Evolutionary conservation across 345 rosid species (phyloP).

Genomic region (Linum usitatissimum): DNA sequence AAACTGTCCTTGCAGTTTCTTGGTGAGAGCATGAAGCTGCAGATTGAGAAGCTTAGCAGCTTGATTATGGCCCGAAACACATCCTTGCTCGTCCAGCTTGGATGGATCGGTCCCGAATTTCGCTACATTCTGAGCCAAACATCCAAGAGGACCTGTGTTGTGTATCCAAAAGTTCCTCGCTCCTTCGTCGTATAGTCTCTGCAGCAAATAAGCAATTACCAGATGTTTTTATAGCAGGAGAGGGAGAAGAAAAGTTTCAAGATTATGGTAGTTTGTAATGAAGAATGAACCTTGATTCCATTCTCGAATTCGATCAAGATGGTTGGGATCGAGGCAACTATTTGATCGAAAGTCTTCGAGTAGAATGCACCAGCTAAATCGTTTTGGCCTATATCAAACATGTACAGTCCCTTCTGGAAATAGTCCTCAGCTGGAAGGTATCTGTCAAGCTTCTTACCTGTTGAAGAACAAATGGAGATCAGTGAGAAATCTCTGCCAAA

Average conservation of each 20-base stretch:
- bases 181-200: slow-evolving; percentile 76
- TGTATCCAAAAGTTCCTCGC: slow-evolving; percentile 89
- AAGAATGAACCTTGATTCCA: slow-evolving; percentile 46
- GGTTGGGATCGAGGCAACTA: slow-evolving; percentile 62
- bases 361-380: slow-evolving; percentile 95
- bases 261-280: not conserved
- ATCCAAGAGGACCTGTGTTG: slow-evolving; percentile 92
- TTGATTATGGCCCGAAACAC: slow-evolving; percentile 68
- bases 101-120: slow-evolving; percentile 75
- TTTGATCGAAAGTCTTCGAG: slow-evolving; percentile 73
- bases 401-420: slow-evolving; percentile 60
- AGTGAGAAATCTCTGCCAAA: not conserved
- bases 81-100: slow-evolving; percentile 78
- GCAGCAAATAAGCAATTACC: slow-evolving; percentile 8
- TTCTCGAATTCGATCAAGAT: slow-evolving; percentile 60
- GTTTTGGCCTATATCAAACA: slow-evolving; percentile 92
- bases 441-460: slow-evolving; percentile 44
- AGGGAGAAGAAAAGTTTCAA: not conserved
- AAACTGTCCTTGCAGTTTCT: slow-evolving; percentile 52
- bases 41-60: slow-evolving; percentile 79
- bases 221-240: not conserved
- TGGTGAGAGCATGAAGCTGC: slow-evolving; percentile 71
- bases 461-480: slow-evolving; percentile 5
- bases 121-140: slow-evolving; percentile 78
- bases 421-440: slow-evolving; percentile 61